Base-by-base conservation (phyloP, 2,329 filamentous ascomycete genomes). In the Drechslera avenae region DNA sequence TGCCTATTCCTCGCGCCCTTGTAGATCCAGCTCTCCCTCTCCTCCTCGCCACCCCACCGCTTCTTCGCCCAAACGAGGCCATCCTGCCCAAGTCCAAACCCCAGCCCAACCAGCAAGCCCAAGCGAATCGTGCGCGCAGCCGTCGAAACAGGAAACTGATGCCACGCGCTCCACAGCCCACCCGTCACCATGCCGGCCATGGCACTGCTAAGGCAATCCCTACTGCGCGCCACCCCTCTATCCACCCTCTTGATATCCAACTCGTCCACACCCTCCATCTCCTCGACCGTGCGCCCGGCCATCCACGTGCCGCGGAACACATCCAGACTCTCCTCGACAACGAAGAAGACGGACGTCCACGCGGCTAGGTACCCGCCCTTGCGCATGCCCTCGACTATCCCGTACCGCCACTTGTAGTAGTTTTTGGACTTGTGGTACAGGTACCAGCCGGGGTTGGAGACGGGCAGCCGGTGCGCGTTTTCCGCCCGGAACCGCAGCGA, bases 381-480 rank as follows among this genome's bases (percentile, higher is more conserved):
- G 59, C 83, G 86, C 41, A 90, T 63, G 0, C 91, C 94, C 66
- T 96, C 91, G 44, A 84, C 84, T 14, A 95, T 78, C 0, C 89
- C 93, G 5, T 88, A 89, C 17, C 88, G 82, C 64, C 90, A 86
- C 43, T 88, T 83, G 65, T 91, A 86, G 77, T 99, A 97, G 75
- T 96, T 97, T 75, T 97, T 97, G 71, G 86, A 90, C 76, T 97
- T 97, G 79, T 97, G 93, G 75, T 99, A 99, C n/a, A 97, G 83
- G 71, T 93, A 99, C 94, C 94, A 99, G 14, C 91, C 93, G 2
- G 86, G 85, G 19, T 90, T 86, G 1, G 87, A 87, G 3, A 84
- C 86, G 16, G 94, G 94, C 56, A 97, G 85, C 60, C 93, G 89
- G 79, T 99, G 94, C 1, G 94, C 91, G 70, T 99, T 96, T 76